phyloP scores from a whole-genome alignment of 352 stramenopile species.

The Pythium aphanidermatum region DNA sequence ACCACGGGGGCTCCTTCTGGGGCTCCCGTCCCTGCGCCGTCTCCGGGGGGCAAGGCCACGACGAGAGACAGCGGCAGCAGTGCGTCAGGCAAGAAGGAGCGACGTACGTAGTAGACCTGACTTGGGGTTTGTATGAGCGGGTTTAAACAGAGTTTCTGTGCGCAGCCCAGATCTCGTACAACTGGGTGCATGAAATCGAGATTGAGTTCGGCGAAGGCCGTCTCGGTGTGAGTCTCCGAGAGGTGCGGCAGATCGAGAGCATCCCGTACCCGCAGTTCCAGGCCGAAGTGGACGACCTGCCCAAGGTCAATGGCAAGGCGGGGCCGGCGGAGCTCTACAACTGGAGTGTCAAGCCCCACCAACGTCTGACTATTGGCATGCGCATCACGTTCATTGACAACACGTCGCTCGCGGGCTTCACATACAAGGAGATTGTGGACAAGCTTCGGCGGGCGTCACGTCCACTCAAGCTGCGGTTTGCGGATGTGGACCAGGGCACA shows the following conservation, averaged over 20 bases:
- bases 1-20: not conserved
- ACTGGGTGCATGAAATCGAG: constrained; percentile 79
- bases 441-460: constrained; percentile 66
- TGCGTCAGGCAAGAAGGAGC: too few relatives aligned
- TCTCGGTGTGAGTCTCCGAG: constrained; percentile 74
- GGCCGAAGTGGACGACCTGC: constrained; percentile 83
- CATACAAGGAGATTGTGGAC: constrained; percentile 79
- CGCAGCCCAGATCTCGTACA: constrained; percentile 46
- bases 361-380: constrained; percentile 80
- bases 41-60: too few relatives aligned
- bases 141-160: not conserved
- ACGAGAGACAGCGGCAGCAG: too few relatives aligned
- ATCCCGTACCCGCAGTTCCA: constrained; percentile 84
- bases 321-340: constrained; percentile 84
- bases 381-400: constrained; percentile 76
- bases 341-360: constrained; percentile 83
- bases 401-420: constrained; percentile 57
- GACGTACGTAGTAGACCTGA: too few relatives aligned
- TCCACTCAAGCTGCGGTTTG: constrained; percentile 75
- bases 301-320: constrained; percentile 82
- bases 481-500: constrained; percentile 72
- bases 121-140: too few relatives aligned
- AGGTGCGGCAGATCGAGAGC: constrained; percentile 68
- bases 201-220: constrained; percentile 80
- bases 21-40: not conserved